Percentiles rank a stretch among this genome's conserved stretches.
Conservation (phyloP, 192 early-diverging fungal species). For the Helicostylum pulchrum region DNA sequence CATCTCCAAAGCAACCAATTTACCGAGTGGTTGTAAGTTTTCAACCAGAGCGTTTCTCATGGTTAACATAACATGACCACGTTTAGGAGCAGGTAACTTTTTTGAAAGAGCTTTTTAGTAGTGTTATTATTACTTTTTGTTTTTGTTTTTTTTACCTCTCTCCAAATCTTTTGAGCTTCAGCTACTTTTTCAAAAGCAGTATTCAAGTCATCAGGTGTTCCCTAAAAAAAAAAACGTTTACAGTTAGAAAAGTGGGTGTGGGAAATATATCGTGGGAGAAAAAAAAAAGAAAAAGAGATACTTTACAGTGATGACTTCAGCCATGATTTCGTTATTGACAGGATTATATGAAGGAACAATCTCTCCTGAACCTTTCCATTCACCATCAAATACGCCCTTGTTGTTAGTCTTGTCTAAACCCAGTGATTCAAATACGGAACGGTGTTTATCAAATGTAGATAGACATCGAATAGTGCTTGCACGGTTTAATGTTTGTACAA, state of each 20-base stretch:
- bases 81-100: conserved; percentile 74
- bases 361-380: conserved; percentile 65
- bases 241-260: too few species aligned
- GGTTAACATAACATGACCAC: conserved; percentile 86
- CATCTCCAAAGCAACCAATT: conserved; percentile 87
- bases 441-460: conserved; percentile 38
- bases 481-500: background rate
- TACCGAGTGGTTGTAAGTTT: conserved; percentile 78
- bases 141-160: conserved; percentile 35
- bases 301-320: conserved; percentile 67
- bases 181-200: conserved; percentile 60
- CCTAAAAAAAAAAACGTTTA: conserved; percentile 13
- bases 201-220: conserved; percentile 59
- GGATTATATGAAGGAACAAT: conserved; percentile 64
- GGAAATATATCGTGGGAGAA: background rate
- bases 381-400: conserved; percentile 74
- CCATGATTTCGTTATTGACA: conserved; percentile 84
- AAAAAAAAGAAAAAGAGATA: background rate
- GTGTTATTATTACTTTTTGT: background rate
- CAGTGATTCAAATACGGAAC: conserved; percentile 53
- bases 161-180: conserved; percentile 61
- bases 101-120: background rate
- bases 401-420: conserved; percentile 61
- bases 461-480: conserved; percentile 12
- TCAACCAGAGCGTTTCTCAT: conserved; percentile 80